phyloP scores from a whole-genome alignment of 108 stramenopile species.

The Fragilariopsis cylindrus region DNA sequence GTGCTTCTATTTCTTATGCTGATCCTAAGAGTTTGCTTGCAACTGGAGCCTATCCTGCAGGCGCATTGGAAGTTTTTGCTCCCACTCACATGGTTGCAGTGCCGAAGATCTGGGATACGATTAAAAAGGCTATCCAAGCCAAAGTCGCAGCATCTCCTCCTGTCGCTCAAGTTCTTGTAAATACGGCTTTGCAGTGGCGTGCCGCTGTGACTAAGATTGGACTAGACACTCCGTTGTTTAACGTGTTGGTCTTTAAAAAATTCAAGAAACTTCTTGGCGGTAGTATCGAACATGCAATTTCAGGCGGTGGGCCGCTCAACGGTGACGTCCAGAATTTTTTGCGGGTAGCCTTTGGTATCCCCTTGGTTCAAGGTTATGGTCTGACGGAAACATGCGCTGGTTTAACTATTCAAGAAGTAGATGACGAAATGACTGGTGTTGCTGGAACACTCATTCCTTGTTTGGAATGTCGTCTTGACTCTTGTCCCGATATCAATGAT shows the following conservation, averaged over 20 bases:
- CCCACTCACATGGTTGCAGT: constrained; percentile 90
- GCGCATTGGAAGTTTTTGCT: constrained; percentile 79
- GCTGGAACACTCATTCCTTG: constrained; percentile 75
- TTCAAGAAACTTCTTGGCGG: constrained; percentile 84
- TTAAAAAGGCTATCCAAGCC: constrained; percentile 88
- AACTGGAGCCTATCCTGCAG: constrained; percentile 83
- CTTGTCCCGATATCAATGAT: constrained; percentile 81
- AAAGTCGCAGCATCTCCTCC: constrained; percentile 71
- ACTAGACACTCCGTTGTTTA: constrained; percentile 87
- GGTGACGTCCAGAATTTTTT: constrained; percentile 84
- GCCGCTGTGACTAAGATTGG: constrained; percentile 68
- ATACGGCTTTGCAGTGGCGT: constrained; percentile 69
- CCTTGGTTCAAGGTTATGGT: constrained; percentile 86
- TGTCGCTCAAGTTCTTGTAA: constrained; percentile 64
- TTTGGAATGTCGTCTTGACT: constrained; percentile 75
- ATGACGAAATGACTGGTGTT: constrained; percentile 70
- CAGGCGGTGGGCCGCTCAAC: constrained; percentile 87
- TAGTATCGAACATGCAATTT: constrained; percentile 67
- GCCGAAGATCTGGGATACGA: constrained; percentile 94
- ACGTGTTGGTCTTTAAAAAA: constrained; percentile 87
- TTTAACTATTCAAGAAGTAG: constrained; percentile 66
- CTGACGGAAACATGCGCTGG: constrained; percentile 88
- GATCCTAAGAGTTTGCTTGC: constrained; percentile 82
- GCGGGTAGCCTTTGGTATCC: constrained; percentile 74
- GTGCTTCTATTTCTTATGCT: constrained; percentile 78